Conservation (phyloP, 805 yeast species). For the Priceomyces medius region DNA sequence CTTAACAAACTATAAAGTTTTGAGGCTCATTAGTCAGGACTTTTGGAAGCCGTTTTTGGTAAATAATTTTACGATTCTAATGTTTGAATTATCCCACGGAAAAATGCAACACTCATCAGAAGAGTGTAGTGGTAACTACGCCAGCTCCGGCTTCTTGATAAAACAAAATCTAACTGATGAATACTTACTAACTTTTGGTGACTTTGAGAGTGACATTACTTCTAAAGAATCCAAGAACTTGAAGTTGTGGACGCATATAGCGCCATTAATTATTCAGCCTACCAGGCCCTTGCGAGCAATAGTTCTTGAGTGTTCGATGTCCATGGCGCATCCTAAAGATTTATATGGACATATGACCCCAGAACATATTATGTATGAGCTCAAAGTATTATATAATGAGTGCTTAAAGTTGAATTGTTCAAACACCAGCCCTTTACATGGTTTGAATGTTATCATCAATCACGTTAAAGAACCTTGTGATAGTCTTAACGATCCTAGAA, state of each 20-base stretch:
- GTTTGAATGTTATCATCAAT: conserved; percentile 48
- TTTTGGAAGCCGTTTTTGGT: conserved; percentile 13
- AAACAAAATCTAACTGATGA: conserved; percentile 29
- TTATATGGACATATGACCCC: conserved; percentile 86
- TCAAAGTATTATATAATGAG: conserved; percentile 28
- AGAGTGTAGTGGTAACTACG: neutral
- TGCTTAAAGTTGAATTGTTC: conserved; percentile 13
- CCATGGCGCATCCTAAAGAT: conserved; percentile 41
- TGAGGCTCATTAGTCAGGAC: conserved; percentile 19
- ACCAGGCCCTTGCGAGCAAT: conserved; percentile 47
- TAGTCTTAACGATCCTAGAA: conserved; percentile 53
- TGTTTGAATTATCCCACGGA: conserved; percentile 11
- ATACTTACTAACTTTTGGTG: conserved; percentile 71
- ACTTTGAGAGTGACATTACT: conserved; percentile 66
- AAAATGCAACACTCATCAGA: neutral
- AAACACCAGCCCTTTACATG: conserved; percentile 34
- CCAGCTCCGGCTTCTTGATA: conserved; percentile 57
- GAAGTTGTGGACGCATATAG: conserved; percentile 57
- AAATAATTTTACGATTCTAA: conserved; percentile 15
- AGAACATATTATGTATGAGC: conserved; percentile 54
- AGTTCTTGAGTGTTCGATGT: conserved; percentile 72
- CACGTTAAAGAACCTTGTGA: conserved; percentile 45
- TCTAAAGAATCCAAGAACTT: conserved; percentile 39
- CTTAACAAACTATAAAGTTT: conserved; percentile 34
- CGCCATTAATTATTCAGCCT: conserved; percentile 41